Percentiles rank a stretch among this genome's conserved stretches.
Evolutionary conservation across 2,329 filamentous ascomycete genomes (phyloP).

Genomic region (Neonectria punicea): DNA sequence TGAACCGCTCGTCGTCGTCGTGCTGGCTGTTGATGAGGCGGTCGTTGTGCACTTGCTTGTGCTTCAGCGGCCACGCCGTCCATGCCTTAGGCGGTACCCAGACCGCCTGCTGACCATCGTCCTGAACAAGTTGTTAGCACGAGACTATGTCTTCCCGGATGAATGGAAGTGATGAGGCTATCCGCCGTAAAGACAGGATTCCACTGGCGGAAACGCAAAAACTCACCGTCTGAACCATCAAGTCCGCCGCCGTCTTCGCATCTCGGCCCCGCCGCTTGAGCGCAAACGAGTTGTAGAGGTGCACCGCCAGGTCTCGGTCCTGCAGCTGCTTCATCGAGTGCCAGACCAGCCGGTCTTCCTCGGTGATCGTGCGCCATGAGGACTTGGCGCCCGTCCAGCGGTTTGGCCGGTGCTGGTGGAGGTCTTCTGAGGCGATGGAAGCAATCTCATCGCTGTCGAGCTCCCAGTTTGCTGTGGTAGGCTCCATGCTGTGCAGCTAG

Average conservation of each 20-base stretch:
- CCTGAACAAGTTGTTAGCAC: conserved; percentile 30
- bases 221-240: conserved; percentile 46
- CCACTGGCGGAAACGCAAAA: background rate
- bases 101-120: conserved; percentile 43
- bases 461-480: conserved; percentile 49
- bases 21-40: conserved; percentile 59
- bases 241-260: conserved; percentile 39
- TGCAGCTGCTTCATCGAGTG: conserved; percentile 71
- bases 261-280: conserved; percentile 61
- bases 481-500: conserved; percentile 30
- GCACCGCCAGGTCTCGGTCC: conserved; percentile 75
- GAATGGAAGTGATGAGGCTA: background rate
- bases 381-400: conserved; percentile 74
- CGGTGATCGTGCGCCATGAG: conserved; percentile 74
- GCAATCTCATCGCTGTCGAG: conserved; percentile 58
- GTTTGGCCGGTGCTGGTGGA: conserved; percentile 69
- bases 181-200: background rate
- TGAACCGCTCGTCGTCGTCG: conserved; percentile 63
- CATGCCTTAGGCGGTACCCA: conserved; percentile 71
- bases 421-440: conserved; percentile 59
- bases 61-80: conserved; percentile 86
- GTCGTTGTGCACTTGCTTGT: conserved; percentile 68
- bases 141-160: background rate
- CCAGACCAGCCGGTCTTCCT: conserved; percentile 70
- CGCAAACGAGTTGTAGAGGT: conserved; percentile 82